phyloP scores from a whole-genome alignment of 2,329 filamentous ascomycete species.

The Aspergillus brasiliensis region DNA sequence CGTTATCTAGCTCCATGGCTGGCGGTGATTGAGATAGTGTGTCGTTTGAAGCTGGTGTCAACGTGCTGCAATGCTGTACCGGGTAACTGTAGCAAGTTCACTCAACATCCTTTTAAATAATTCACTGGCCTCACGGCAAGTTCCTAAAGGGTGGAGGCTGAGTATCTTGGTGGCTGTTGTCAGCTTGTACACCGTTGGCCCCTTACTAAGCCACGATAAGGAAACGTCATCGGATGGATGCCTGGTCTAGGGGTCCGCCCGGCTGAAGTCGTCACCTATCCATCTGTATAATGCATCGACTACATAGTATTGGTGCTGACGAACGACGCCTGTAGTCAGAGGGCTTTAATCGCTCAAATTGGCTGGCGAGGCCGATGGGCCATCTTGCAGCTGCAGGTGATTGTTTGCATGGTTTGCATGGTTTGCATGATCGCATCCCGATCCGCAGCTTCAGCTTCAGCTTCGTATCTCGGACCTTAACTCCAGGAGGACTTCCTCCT shows the following conservation, averaged over 20 bases:
- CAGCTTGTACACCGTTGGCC: background rate
- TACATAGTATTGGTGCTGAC: background rate
- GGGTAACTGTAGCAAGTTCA: background rate
- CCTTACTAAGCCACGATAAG: constrained; percentile 7
- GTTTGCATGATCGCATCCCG: background rate
- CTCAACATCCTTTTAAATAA: background rate
- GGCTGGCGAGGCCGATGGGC: background rate
- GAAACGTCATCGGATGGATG: constrained; percentile 3
- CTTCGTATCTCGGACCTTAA: background rate
- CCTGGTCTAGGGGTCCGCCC: background rate
- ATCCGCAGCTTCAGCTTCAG: background rate
- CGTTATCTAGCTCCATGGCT: constrained; percentile 12
- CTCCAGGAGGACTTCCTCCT: background rate
- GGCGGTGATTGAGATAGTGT: background rate
- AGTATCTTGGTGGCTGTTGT: background rate
- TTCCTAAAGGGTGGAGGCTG: background rate
- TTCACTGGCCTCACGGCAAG: background rate
- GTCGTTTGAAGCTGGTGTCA: background rate
- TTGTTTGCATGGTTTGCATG: constrained; percentile 8
- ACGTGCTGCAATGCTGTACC: background rate
- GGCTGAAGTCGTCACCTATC: background rate
- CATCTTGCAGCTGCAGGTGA: background rate
- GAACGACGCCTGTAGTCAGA: background rate
- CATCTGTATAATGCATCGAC: background rate
- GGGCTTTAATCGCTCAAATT: background rate